A percentile compares a stretch with the other conserved stretches of the same genome.
Conservation (phyloP, 2,329 filamentous ascomycete genomes). For the Aspergillus thermomutatus region DNA sequence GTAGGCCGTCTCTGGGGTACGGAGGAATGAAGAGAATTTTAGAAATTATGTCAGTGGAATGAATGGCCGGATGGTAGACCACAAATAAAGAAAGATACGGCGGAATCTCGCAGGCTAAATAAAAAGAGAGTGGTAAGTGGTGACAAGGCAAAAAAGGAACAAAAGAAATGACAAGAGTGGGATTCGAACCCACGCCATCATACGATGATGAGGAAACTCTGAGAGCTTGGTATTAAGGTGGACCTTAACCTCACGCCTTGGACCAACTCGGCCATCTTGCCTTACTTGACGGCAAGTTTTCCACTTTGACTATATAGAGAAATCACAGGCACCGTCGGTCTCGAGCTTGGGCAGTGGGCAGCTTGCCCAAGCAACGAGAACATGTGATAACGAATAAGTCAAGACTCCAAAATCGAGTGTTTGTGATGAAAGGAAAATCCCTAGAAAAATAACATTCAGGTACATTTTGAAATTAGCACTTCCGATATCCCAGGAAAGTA, state of each 20-base stretch:
- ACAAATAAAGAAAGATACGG: neutral
- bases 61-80: no score
- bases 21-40: neutral
- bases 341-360: no score
- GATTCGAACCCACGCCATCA: conserved; percentile 7
- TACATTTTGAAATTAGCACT: no score
- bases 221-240: conserved; percentile 2
- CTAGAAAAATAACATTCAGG: no score
- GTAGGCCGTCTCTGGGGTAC: no score
- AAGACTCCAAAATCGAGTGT: no score
- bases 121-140: neutral
- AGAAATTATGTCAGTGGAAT: no score
- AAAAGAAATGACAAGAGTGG: conserved; percentile 5
- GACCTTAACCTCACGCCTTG: conserved; percentile 22
- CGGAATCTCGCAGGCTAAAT: neutral
- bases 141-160: neutral
- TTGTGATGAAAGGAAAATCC: no score
- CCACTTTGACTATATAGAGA: neutral
- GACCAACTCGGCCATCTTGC: conserved; percentile 38
- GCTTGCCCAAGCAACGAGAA: no score
- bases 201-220: conserved; percentile 3
- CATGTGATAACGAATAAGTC: no score
- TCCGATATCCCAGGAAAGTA: no score
- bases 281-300: conserved; percentile 1
- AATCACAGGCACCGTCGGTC: no score